Percentiles rank a stretch among this genome's conserved stretches.
Evolutionary conservation across 1,139 yeast species (phyloP).

Genomic region (Pichia kudriavzevii): DNA sequence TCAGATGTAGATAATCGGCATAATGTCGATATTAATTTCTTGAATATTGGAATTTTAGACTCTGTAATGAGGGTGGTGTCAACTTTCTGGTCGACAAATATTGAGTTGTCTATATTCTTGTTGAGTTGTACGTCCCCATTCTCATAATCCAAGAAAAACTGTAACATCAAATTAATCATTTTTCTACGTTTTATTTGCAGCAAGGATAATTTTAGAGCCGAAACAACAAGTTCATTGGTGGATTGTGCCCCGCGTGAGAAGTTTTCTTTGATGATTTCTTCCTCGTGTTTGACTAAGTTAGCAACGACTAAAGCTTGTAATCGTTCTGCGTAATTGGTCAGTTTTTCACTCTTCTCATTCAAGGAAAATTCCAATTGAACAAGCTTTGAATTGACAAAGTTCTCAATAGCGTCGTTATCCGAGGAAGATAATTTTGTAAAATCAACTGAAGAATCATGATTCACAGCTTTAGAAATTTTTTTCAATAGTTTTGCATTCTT

Average conservation of each 20-base stretch:
- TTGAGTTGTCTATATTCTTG: constrained; percentile 10
- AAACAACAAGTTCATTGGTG: background rate
- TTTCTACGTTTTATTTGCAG: constrained; percentile 46
- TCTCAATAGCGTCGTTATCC: background rate
- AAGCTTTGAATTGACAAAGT: background rate
- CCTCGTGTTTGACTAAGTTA: constrained; percentile 26
- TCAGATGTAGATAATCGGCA: constrained; percentile 77
- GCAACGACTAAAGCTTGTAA: constrained; percentile 30
- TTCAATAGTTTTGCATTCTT: constrained; percentile 17
- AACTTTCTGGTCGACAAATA: constrained; percentile 1
- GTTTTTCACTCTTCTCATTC: constrained; percentile 12
- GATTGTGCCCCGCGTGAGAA: no score
- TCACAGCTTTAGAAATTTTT: constrained; percentile 7
- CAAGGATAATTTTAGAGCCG: constrained; percentile 40
- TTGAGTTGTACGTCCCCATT: no score
- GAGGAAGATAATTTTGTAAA: constrained; percentile 3
- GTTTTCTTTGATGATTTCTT: constrained; percentile 9
- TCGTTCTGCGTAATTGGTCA: constrained; percentile 25
- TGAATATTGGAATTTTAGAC: constrained; percentile 66
- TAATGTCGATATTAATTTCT: constrained; percentile 71
- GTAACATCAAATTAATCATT: constrained; percentile 27
- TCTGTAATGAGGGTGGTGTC: constrained; percentile 8
- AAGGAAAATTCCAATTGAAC: background rate
- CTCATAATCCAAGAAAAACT: constrained; percentile 6
- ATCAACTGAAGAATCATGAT: constrained; percentile 1